Conservation (phyloP, 768 basidiomycete genomes). For the Cystofilobasidium capitatum region DNA sequence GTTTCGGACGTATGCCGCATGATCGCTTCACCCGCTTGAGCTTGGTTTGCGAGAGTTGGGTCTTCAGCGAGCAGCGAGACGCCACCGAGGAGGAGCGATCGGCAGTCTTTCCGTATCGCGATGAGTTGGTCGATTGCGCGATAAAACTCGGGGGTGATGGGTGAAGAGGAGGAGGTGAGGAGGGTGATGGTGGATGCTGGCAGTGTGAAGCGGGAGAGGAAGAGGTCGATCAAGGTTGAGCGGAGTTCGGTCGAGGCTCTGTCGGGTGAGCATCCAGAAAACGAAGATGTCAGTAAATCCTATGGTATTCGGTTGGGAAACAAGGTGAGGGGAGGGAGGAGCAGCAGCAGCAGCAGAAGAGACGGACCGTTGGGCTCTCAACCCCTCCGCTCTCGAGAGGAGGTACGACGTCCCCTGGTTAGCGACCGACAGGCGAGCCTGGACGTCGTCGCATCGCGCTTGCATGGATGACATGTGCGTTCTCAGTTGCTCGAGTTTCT, state of each 20-base stretch:
- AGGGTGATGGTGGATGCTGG: constrained; percentile 60
- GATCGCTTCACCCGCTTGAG: constrained; percentile 9
- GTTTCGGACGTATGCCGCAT: not conserved
- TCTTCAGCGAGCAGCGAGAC: constrained; percentile 3
- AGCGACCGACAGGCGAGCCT: constrained; percentile 62
- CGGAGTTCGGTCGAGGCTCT: constrained; percentile 44
- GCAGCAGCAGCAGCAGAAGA: constrained; percentile 22
- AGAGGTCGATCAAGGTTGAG: constrained; percentile 63
- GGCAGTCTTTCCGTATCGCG: constrained; percentile 70
- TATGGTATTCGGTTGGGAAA: not conserved
- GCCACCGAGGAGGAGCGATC: constrained; percentile 57
- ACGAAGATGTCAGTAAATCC: constrained; percentile 10
- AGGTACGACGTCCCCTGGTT: constrained; percentile 66
- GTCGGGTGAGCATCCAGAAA: not conserved
- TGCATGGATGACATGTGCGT: constrained; percentile 72
- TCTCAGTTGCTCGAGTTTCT: constrained; percentile 80
- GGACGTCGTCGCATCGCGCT: constrained; percentile 68
- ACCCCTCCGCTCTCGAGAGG: constrained; percentile 69
- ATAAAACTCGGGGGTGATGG: constrained; percentile 66
- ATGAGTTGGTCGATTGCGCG: constrained; percentile 77
- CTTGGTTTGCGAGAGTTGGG: too few relatives aligned
- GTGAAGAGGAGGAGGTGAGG: constrained; percentile 66
- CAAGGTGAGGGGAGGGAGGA: not conserved
- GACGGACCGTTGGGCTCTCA: constrained; percentile 61
- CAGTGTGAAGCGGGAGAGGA: constrained; percentile 79